A percentile compares a stretch with the other conserved stretches of the same genome.
phyloP scores from a whole-genome alignment of 2,329 filamentous ascomycete genomes.

The Diaporthe sp. region DNA sequence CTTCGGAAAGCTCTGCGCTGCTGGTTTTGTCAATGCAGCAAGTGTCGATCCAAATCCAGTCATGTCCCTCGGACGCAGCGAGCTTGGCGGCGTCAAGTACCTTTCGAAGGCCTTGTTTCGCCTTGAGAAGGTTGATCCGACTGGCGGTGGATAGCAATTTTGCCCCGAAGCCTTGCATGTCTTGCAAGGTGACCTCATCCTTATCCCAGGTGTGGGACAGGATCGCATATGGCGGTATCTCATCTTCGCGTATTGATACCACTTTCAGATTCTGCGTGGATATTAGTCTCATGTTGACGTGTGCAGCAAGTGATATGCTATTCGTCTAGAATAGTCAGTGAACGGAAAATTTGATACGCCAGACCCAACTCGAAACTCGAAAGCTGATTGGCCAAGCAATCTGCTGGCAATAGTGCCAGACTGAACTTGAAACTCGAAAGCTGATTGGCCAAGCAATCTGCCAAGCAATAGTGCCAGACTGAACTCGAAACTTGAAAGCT shows the following conservation, averaged over 20 bases:
- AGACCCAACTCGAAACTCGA: no score
- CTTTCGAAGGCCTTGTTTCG: background rate
- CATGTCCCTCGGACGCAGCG: background rate
- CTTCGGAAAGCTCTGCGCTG: constrained; percentile 8
- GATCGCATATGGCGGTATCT: constrained; percentile 1
- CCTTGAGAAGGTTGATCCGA: background rate
- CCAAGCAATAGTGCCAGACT: no score
- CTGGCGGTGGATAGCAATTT: background rate
- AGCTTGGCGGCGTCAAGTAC: background rate
- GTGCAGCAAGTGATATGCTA: no score
- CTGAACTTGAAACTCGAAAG: no score
- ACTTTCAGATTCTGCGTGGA: background rate
- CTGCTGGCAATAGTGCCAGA: no score
- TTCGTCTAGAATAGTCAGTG: no score
- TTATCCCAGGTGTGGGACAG: constrained; percentile 9
- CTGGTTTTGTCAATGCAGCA: constrained; percentile 25
- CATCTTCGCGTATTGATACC: background rate
- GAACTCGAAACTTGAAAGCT: no score
- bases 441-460: no score
- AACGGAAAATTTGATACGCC: no score
- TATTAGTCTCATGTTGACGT: background rate
- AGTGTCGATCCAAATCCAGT: constrained; percentile 16
- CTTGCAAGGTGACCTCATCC: constrained; percentile 7
- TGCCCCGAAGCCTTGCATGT: background rate
- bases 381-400: no score